Evolutionary conservation across 306 rosid genomes (phyloP), one percentile per base, ranked within the genome.

Genomic region (Medicago lupulina): DNA sequence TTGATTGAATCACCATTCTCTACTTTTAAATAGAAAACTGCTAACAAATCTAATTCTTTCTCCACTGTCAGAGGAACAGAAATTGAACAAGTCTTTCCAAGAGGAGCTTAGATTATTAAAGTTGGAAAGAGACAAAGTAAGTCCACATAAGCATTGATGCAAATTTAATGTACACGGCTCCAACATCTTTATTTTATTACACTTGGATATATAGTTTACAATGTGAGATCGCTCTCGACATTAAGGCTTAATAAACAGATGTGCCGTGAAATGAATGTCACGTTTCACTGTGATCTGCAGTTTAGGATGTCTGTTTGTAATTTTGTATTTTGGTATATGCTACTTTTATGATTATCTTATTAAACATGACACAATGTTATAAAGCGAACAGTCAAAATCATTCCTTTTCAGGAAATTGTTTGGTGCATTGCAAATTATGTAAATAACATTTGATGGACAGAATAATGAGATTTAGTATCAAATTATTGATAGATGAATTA

Each of bases 91-190:
- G 82, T 83, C 86, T 78, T 82, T 87, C 76, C 90, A 83, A 69
- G 89, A 84, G 82, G 97, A 95, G 89, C 89, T 95, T 80, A 86
- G 81, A 73, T 72, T 82, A 47, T 75, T 85, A 63, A 84, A 81
- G 69, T 58, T 76, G 70, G 93, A 90, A 82, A 81, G 79, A 58
- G 97, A 92, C 67, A 87, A 74, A 54, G 98, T 95, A 85, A 89
- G 96, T 88, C 77, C 54, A 77, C 16, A 75, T 58, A 39, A 41
- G 41, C 68, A 70, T 80, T 41, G 47, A 36, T 67, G 38, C 13
- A 46, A 71, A 43, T 62, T 50, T 66, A 28, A 67, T 77, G 31
- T 39, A 49, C 72, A 67, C 63, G 50, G 51, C 73, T 80, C 31
- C 50, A 59, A 68, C 23, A 67, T 62, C 76, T 50, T 62, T 74